Base-by-base conservation (phyloP, 2,329 filamentous ascomycete species). In the Dissoconium aciculare region DNA sequence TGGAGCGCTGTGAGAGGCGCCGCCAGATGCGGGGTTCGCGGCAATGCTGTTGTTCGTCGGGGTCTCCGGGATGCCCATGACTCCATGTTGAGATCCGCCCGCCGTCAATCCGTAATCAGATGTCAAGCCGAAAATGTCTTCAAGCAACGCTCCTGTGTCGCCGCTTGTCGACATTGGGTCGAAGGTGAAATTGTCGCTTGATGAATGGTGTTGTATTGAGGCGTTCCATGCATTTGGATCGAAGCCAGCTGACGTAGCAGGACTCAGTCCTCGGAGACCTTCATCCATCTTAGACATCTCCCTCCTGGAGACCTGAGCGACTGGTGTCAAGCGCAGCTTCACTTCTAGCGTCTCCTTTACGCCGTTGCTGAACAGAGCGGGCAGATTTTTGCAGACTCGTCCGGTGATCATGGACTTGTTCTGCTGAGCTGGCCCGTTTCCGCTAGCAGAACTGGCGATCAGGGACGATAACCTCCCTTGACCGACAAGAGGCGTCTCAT, bases 381-480 rank as follows among this genome's bases (percentile, higher is more conserved):
- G 64, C 26, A 84, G 60, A 51, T 92, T 94, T 51, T 79, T 82
- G 49, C 80, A 83, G 32, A 98, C 81, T 17, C 84, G 78, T 34
- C 89, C 89, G 5, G 87, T 94, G 40, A 98, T 77, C 57, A 84
- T 63, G 17, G 71, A 67, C 49, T 77, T 73, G 9, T 72, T 73
- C 44, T 75, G 67, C 33, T 72, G 65, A 8, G 19, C 8, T 8
- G 19, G n/a, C 8, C 19, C n/a, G 19, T 8, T 23, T 8, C 19
- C 19, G 29, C 64, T 64, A 10, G 63, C 65, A 32, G 66, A 49
- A n/a, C 65, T 64, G 29, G 69, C 67, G 27, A 95, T 64, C 13
- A 77, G 73, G 69, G 79, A 78, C 21, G 89, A 95, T 12, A 98
- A 65, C 74, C 95, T 82, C 31, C 91, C 89, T 56, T 98, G 87